Conservation (phyloP, 768 basidiomycete genomes). For the Phylloporus rhodoxanthus region DNA sequence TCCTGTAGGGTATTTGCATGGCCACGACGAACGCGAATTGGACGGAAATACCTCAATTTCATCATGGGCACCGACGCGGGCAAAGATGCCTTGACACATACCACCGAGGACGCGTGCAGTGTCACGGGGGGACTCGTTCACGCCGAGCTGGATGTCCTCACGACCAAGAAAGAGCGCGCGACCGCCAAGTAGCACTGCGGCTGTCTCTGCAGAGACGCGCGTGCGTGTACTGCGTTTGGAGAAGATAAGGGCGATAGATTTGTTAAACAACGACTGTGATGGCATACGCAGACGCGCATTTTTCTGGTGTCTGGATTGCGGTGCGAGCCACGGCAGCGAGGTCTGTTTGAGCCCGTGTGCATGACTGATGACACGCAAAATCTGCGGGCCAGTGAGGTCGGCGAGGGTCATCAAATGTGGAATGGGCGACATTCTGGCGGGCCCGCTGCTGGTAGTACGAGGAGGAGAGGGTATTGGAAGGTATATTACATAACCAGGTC, state of each 20-base stretch:
- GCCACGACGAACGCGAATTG: neutral
- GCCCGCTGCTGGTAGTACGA: neutral
- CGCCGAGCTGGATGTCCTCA: constrained; percentile 92
- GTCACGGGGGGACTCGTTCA: constrained; percentile 85
- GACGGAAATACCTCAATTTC: constrained; percentile 75
- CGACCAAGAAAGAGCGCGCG: constrained; percentile 83
- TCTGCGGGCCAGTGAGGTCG: constrained; percentile 74
- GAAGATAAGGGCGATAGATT: constrained; percentile 86
- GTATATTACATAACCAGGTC: neutral
- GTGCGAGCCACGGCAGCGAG: constrained; percentile 62
- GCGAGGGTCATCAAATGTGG: constrained; percentile 87
- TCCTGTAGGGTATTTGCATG: constrained; percentile 46
- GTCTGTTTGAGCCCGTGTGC: constrained; percentile 59
- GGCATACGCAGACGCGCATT: constrained; percentile 48
- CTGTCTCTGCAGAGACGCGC: constrained; percentile 81
- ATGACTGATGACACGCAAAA: constrained; percentile 57
- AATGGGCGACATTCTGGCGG: constrained; percentile 24
- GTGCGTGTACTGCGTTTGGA: constrained; percentile 93
- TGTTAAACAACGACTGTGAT: constrained; percentile 70
- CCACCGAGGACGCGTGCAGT: constrained; percentile 84
- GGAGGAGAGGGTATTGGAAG: neutral
- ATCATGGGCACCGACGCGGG: constrained; percentile 85
- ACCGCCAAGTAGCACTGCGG: constrained; percentile 74
- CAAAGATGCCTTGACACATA: constrained; percentile 97
- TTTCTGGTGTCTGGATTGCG: constrained; percentile 34